Base-by-base conservation (phyloP, 2,329 filamentous ascomycete genomes). In the Fusarium secorum region DNA sequence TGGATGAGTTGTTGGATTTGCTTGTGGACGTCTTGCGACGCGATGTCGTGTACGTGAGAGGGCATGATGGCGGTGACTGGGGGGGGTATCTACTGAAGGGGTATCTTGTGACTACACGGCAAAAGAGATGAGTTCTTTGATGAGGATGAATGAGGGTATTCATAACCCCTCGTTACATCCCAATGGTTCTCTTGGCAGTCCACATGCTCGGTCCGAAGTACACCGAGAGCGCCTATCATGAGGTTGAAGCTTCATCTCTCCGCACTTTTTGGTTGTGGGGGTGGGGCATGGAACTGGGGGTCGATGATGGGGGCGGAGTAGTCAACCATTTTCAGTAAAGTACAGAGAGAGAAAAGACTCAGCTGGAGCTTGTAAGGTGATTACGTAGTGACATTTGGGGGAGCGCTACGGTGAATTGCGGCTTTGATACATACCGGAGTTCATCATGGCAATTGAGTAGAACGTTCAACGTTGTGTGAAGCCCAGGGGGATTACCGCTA, bases 1-100 rank as follows among this genome's bases (percentile, higher is more conserved):
- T 91, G 81, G 74, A 93, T 94, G 64, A 95, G 84, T 22, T 89
- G 84, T 41, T 88, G 83, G 77, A 95, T 90, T 64, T 88, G 85
- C 70, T 79, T 79, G 76, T 88, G 85, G 65, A 88, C 79, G 60
- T 86, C 81, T 67, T 77, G 78, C 24, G 84, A 79, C 66, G 83
- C 81, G 78, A 87, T 79, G 54, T 84, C 84, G 68, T 85, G 78
- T 48, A 84, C 72, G 68, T 78, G 77, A 48, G 76, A 73, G 39
- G 77, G 77, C 77, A 79, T 79, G 54, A 28, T 72, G 68, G 18
- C 26, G n/a, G 32, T 36, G 28, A 11, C 20, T 36, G 53, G 11
- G 46, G 39, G 41, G n/a, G n/a, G n/a, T 39, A n/a, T 33, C 24
- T 32, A 38, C 35, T 36, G 33, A 35, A 2, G 0, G 11, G 28